Base-by-base conservation (phyloP, 306 rosid species). In the Acacia crassicarpa region DNA sequence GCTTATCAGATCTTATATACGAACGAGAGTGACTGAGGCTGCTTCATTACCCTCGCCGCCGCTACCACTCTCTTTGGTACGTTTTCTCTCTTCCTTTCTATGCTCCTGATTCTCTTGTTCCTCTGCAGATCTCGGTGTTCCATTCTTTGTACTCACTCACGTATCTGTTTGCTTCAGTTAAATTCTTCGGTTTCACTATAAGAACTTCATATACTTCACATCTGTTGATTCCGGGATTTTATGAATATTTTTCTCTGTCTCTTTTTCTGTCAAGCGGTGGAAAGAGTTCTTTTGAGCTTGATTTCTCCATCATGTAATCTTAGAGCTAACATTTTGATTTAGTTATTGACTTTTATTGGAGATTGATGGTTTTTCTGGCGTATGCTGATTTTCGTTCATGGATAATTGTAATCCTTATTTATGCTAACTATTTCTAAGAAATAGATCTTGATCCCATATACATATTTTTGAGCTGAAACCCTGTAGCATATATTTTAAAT, bases 41-140 rank as follows among this genome's bases (percentile, higher is more conserved):
- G 78, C 84, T 46, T 12, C 62, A 9, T 6, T 35, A 9, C 45
- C 69, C 19, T 84, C 40, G 87, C 87, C 84, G 82, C 80, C 80
- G 11, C 72, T 53, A 30, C 72, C 43, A 3, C 81, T 63, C 7
- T 68, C 79, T 46, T 56, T 30, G 87, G 85, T 85, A 19, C 70
- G 83, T 33, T 11, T 22, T 49, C 38, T 48, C n/a, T 9, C 77
- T 30, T 41, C 0, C n/a, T 54, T 45, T 68, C 56, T 6, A 38
- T 38, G 41, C 16, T 0, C 4, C 44, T 14, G 2, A n/a, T 14
- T 83, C 71, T 30, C 22, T 38, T 8, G 19, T 46, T 30, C 12
- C 32, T 2, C 12, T 27, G 6, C 51, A 20, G 80, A 73, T 83
- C 20, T 10, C 86, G 15, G 70, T 22, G 32, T 4, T 16, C 5